phyloP scores from a whole-genome alignment of 2,329 filamentous ascomycete species.

The Phialophora chinensis region DNA sequence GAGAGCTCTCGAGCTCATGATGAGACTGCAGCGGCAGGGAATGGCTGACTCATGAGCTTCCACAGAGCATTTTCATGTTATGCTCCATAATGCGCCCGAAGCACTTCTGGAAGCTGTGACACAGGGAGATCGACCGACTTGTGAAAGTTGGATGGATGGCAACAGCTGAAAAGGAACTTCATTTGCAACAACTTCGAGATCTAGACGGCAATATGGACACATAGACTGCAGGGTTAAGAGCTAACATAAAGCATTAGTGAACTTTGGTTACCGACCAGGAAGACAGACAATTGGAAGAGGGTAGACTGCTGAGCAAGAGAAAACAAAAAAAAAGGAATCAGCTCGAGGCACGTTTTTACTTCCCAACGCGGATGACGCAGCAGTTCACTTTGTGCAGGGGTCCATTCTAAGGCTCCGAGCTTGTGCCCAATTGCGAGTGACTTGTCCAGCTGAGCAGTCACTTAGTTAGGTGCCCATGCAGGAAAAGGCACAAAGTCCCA shows the following conservation, averaged over 20 bases:
- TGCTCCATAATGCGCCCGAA: constrained; percentile 78
- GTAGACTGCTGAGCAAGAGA: not conserved
- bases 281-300: not conserved
- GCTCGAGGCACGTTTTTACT: not conserved
- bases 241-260: not conserved
- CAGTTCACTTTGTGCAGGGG: constrained; percentile 1
- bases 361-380: constrained; percentile 15
- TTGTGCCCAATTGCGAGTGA: constrained; percentile 12
- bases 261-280: not conserved
- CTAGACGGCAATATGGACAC: not conserved
- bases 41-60: constrained; percentile 3
- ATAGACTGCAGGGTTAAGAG: not conserved
- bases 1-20: constrained; percentile 4
- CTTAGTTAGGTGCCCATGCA: constrained; percentile 8
- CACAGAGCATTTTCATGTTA: constrained; percentile 87
- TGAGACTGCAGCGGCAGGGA: not conserved
- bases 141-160: constrained; percentile 43
- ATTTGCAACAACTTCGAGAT: not conserved
- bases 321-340: not conserved
- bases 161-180: not conserved
- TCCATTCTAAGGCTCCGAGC: not conserved
- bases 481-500: not conserved
- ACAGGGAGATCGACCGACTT: constrained; percentile 72
- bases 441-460: constrained; percentile 1
- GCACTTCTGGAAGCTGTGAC: constrained; percentile 74